Evolutionary conservation across 345 rosid genomes (phyloP).

Genomic region (Geranium rotundifolium): DNA sequence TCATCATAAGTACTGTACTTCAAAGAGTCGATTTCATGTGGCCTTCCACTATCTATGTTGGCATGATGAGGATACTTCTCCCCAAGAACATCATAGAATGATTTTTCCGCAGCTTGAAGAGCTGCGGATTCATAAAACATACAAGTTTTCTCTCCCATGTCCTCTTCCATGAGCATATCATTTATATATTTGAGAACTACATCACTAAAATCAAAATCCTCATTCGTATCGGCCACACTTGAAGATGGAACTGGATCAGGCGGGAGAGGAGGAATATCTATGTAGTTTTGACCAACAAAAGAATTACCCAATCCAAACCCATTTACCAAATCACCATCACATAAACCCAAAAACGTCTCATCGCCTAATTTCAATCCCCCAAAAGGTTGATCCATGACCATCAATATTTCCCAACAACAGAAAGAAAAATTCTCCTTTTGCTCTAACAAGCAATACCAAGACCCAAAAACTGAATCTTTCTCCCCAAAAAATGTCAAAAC

Average conservation of each 20-base stretch:
- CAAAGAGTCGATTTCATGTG: too few species aligned
- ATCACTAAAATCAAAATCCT: conserved; percentile 50
- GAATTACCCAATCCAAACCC: conserved; percentile 4
- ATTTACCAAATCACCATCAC: conserved; percentile 11
- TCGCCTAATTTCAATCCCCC: conserved; percentile 14
- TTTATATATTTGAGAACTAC: conserved; percentile 43
- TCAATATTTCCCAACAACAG: not conserved
- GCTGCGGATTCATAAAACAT: conserved; percentile 57
- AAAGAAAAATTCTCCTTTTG: not conserved
- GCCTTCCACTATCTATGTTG: too few species aligned
- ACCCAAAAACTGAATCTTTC: not conserved
- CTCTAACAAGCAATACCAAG: not conserved
- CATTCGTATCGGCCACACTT: conserved; percentile 14
- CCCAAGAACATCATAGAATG: conserved; percentile 53
- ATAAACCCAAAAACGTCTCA: conserved; percentile 10
- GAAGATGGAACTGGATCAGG: conserved; percentile 7
- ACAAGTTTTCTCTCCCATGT: conserved; percentile 44
- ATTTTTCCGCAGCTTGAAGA: conserved; percentile 54
- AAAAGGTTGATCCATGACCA: conserved; percentile 32
- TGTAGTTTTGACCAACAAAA: conserved; percentile 7
- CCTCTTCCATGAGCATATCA: conserved; percentile 63
- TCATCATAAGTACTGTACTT: too few species aligned
- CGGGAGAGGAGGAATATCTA: conserved; percentile 11
- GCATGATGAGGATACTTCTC: conserved; percentile 31
- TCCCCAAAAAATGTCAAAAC: not conserved